Base-by-base conservation (phyloP, 202 grass and related monocot genomes). In the Eragrostis tef region DNA sequence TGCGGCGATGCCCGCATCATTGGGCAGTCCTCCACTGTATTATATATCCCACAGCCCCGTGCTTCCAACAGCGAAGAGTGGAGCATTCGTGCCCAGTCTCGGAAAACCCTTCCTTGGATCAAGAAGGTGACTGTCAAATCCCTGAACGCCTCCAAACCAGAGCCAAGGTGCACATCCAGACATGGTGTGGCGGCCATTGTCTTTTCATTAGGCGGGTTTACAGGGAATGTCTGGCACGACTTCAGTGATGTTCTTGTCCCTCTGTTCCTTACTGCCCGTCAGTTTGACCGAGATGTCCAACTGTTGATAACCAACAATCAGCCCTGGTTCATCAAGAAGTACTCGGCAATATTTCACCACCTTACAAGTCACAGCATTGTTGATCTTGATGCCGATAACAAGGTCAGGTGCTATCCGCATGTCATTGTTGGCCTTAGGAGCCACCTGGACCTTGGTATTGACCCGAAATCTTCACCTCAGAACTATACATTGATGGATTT, bases 221-320 rank as follows among this genome's bases (percentile, higher is more conserved):
- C 89, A 34, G 74, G 64, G 48, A 94, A 94, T 64, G 63, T 87
- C 9, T 94, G 92, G 92, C 89, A 94, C 15, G 92, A 94, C 57
- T 60, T 94, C 74, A 92, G 84, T 44, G 92, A 94, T 45, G 57
- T 94, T 46, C 73, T 94, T 29, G 41, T 92, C 22, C 92, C 92
- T 57, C 66, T 94, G 19, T 91, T 94, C 75, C 85, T 94, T 43
- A 89, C 92, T 25, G 86, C 87, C 27, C 85, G 69, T 0, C 74
- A 84, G 65, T 87, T 92, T n/a, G 59, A 92, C 11, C 21, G 75
- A 48, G 73, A 94, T 79, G 87, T 94, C 24, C 92, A 89, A 76
- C 61, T 94, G 56, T 36, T 94, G 17, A 54, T 94, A 22, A 91
- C 89, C 5, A 77, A 94, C 51, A 87, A 82, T 25, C 74, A 85